Base-by-base conservation (phyloP, 345 rosid genomes). In the Citropsis articulata region DNA sequence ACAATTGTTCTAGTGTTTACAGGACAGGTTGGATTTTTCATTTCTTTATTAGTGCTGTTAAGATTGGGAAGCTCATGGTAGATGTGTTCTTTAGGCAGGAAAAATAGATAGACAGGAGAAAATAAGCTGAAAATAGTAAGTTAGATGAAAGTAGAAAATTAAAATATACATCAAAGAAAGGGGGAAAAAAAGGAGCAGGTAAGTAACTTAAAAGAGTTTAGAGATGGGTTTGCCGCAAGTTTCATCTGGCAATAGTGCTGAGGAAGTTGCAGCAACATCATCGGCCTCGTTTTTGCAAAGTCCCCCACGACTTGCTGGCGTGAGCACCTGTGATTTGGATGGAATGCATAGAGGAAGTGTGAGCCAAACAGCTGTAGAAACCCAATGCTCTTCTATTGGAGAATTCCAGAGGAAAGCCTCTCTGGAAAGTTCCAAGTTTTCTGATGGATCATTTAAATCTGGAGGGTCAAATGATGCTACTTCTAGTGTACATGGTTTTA, bases 221-320 rank as follows among this genome's bases (percentile, higher is more conserved):
- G 85, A 70, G 18, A 94, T 95, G 98, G 98, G 98, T 61, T 78
- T 95, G 84, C 98, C 95, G 0, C 98, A 90, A 81, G 85, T 88
- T 81, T 83, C 92, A 85, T 85, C 95, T 33, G 66, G 71, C 76
- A 90, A 83, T 66, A 76, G 72, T 77, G 81, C 78, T 38, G 81
- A 86, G 70, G 97, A 76, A 82, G 83, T 82, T 77, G 77, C 83
- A 71, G 85, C 87, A 71, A 75, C 87, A 57, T 70, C 90, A 3
- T 62, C 79, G 66, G 79, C 78, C 80, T 78, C 86, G 14, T 85
- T 85, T 79, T 81, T 87, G 69, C 92, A 84, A 75, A 87, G 91
- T 78, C 82, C 92, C 0, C 81, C 84, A 28, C 82, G 76, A 33
- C 84, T 81, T 86, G 55, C 91, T 72, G 79, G 83, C 72, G 79